Evolutionary conservation across 23 red algal genomes (phyloP), one percentile per base, ranked within the genome.

Genomic region (Agarophyton chilense): DNA sequence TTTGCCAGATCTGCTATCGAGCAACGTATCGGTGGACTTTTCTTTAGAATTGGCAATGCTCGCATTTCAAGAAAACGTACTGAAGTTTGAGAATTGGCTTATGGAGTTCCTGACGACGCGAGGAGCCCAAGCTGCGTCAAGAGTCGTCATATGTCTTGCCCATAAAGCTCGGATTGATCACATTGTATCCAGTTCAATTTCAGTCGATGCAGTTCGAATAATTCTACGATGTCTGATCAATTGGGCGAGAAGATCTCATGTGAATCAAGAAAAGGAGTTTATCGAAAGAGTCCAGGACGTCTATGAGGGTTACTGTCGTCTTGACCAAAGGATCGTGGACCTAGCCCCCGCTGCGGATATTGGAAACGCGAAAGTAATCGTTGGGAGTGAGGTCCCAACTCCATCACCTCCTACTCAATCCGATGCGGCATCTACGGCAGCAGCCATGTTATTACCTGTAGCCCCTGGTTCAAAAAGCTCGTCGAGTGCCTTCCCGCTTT

Each of bases 51-150:
- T 98, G 18, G 96, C 96, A 22, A 78, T 98, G 33, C 50, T 95
- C 11, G 93, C 93, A 13, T 86, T 87, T 26, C 88, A 86, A 36
- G 82, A 94, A 49, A 93, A 95, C 35, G 92, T 88, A 33, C 57
- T 98, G 51, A 95, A 98, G 39, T 90, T 98, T 33, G 84, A 86
- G 61, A 93, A 79, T 33, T 98, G 96, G 96, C 79, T 98, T 6
- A 68, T 41, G 18, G 96, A 95, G 32, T 68, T 89, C 28, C 73
- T 98, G 17, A 40, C 82, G 8, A 82, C 90, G 6, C 81, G 77
- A 14, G 96, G 96, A 7, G 63, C 64, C 11, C 64, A 49, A 33
- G 91, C 91, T 78, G 84, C 94, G 33, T 87, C 70, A 25, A 44
- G 79, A 21, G 70, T 88, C 29, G 70, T 92, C 12, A 52, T 79